A percentile compares a stretch with the other conserved stretches of the same genome.
Conservation (phyloP, 2,329 filamentous ascomycete species). For the Hirsutella thompsonii region DNA sequence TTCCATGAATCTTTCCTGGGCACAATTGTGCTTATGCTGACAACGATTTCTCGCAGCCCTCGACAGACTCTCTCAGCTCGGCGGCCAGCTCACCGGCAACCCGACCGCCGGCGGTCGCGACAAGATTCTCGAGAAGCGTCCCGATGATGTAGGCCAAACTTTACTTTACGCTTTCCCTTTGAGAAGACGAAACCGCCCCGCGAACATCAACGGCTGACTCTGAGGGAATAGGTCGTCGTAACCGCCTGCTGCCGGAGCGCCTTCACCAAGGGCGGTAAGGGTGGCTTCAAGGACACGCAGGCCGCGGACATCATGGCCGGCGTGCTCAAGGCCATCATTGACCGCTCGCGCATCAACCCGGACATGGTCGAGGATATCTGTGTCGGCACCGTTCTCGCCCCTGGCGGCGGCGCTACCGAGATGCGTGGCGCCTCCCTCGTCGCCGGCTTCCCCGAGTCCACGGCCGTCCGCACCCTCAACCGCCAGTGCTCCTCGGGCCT, state of each 20-base stretch:
- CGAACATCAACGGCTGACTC: not conserved
- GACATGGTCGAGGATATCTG: slow-evolving; percentile 81
- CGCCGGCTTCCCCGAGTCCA: slow-evolving; percentile 76
- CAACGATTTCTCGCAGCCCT: slow-evolving; percentile 27
- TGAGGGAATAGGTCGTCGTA: slow-evolving; percentile 59
- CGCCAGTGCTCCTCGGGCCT: slow-evolving; percentile 89
- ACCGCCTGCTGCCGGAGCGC: slow-evolving; percentile 85
- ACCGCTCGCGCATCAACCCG: slow-evolving; percentile 82
- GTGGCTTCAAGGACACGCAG: slow-evolving; percentile 88
- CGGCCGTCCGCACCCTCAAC: slow-evolving; percentile 82
- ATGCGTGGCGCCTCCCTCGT: slow-evolving; percentile 86
- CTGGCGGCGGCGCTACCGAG: slow-evolving; percentile 90
- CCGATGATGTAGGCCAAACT: slow-evolving; percentile 49
- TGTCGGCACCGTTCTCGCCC: slow-evolving; percentile 81
- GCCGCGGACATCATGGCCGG: slow-evolving; percentile 77
- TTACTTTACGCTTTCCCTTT: no score
- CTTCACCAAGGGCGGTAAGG: slow-evolving; percentile 86
- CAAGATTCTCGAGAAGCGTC: slow-evolving; percentile 50
- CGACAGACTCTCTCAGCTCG: slow-evolving; percentile 46
- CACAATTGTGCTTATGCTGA: no score
- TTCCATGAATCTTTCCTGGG: slow-evolving; percentile 4
- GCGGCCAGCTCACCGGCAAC: slow-evolving; percentile 50
- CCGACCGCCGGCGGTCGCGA: slow-evolving; percentile 37
- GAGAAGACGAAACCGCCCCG: no score
- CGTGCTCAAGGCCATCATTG: slow-evolving; percentile 68